Percentiles rank a stretch among this genome's conserved stretches.
Evolutionary conservation across 2,329 filamentous ascomycete genomes (phyloP).

Genomic region (Aspergillus amoenus): DNA sequence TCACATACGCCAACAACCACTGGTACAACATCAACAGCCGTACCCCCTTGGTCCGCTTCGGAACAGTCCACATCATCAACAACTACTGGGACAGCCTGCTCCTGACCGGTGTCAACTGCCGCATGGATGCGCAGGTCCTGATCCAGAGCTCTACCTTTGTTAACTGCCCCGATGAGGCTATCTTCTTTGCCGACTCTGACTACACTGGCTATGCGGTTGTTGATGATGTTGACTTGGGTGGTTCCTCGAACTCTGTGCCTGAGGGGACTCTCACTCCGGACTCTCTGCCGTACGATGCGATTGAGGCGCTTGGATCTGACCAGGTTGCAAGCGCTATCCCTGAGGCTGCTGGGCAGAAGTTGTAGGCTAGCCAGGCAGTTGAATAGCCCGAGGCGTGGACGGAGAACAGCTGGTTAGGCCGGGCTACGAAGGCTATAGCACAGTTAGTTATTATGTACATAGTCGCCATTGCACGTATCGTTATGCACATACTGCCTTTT

Average conservation of each 20-base stretch:
- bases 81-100: constrained; percentile 47
- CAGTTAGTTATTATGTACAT: no score
- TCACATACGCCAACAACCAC: constrained; percentile 68
- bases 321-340: constrained; percentile 49
- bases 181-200: constrained; percentile 48
- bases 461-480: no score
- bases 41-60: constrained; percentile 63
- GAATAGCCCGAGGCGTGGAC: no score
- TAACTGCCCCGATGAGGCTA: constrained; percentile 41
- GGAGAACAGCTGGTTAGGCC: no score
- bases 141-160: constrained; percentile 57
- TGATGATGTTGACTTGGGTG: constrained; percentile 50
- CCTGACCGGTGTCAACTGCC: constrained; percentile 55
- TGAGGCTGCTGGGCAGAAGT: constrained; percentile 33
- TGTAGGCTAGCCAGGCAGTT: not conserved
- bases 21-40: constrained; percentile 65
- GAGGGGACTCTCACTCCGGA: constrained; percentile 51
- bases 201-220: constrained; percentile 39
- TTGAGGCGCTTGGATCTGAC: constrained; percentile 42
- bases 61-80: constrained; percentile 63
- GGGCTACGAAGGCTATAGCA: no score
- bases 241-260: constrained; percentile 50
- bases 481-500: no score
- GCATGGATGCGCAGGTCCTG: constrained; percentile 58
- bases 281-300: constrained; percentile 53